Evolutionary conservation across 441 rosid species (phyloP).

Genomic region (Adansonia rubrostipa): DNA sequence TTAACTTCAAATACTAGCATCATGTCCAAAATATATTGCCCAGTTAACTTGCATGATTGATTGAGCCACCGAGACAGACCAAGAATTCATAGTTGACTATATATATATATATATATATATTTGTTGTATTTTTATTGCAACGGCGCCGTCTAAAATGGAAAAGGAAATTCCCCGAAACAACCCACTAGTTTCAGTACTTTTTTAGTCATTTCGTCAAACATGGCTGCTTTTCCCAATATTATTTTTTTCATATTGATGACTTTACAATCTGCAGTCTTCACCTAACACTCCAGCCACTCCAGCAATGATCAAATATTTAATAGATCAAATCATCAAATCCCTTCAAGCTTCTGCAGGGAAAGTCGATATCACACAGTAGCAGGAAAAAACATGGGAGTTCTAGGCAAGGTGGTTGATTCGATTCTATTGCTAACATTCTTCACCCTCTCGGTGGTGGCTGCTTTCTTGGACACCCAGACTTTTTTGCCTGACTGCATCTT

Average conservation of each 20-base stretch:
- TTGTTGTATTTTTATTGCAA: neutral
- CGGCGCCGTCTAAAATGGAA: neutral
- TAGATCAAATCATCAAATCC: neutral
- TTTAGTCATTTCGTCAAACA: no score
- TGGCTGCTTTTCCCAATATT: neutral
- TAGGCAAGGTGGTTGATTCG: slow-evolving; percentile 54
- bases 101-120: no score
- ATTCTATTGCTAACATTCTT: slow-evolving; percentile 42
- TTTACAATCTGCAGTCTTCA: neutral
- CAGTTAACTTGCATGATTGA: no score
- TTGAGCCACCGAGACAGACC: no score
- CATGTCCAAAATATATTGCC: no score
- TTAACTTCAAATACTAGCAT: no score
- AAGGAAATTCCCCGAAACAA: neutral
- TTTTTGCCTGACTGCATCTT: slow-evolving; percentile 46
- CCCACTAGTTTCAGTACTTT: no score
- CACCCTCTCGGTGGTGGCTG: slow-evolving; percentile 24
- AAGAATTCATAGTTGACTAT: no score
- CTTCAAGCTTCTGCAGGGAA: no score
- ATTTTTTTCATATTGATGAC: neutral
- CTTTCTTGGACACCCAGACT: slow-evolving; percentile 57
- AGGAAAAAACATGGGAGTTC: slow-evolving; percentile 36
- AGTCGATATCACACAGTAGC: no score
- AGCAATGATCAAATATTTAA: neutral
- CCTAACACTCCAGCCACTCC: neutral